Conservation (phyloP, 1,139 yeast species). For the Protomyces pachydermus region DNA sequence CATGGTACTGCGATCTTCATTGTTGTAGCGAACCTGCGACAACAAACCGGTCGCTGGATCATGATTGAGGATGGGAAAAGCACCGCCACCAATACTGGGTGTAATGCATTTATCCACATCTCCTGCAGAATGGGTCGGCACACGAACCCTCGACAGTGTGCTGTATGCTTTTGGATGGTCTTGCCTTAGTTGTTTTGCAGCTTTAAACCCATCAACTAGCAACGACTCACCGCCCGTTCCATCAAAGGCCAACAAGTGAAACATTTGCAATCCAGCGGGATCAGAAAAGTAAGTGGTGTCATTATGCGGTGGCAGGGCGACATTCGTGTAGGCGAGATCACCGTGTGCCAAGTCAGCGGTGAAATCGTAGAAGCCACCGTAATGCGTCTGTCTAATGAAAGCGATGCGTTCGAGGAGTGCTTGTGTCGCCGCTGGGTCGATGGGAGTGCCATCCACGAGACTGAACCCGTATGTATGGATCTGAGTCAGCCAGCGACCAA, state of each 20-base stretch:
- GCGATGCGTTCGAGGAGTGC: slow-evolving; percentile 56
- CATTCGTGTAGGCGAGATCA: slow-evolving; percentile 71
- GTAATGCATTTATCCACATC: slow-evolving; percentile 63
- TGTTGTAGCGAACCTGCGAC: slow-evolving; percentile 70
- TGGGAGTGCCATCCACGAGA: slow-evolving; percentile 60
- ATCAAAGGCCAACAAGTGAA: slow-evolving; percentile 61
- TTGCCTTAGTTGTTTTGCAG: slow-evolving; percentile 51
- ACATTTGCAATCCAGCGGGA: slow-evolving; percentile 68
- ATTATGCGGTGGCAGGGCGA: slow-evolving; percentile 63
- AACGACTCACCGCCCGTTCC: slow-evolving; percentile 74
- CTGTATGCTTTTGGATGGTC: slow-evolving; percentile 54
- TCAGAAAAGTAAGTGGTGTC: slow-evolving; percentile 79
- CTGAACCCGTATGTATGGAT: slow-evolving; percentile 58
- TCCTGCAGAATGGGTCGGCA: slow-evolving; percentile 77
- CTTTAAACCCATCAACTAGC: slow-evolving; percentile 62
- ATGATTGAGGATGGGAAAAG: slow-evolving; percentile 55
- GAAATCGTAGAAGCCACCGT: slow-evolving; percentile 75
- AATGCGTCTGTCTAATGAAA: slow-evolving; percentile 67
- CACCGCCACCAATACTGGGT: slow-evolving; percentile 50
- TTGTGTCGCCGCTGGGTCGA: slow-evolving; percentile 57
- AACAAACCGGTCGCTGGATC: slow-evolving; percentile 50
- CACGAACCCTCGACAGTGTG: slow-evolving; percentile 49
- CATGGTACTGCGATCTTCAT: slow-evolving; percentile 67
- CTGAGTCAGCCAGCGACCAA: slow-evolving; percentile 57
- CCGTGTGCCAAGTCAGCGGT: slow-evolving; percentile 66